Conservation (phyloP, 2,329 filamentous ascomycete genomes). For the Pyrenophora tritici-repentis region DNA sequence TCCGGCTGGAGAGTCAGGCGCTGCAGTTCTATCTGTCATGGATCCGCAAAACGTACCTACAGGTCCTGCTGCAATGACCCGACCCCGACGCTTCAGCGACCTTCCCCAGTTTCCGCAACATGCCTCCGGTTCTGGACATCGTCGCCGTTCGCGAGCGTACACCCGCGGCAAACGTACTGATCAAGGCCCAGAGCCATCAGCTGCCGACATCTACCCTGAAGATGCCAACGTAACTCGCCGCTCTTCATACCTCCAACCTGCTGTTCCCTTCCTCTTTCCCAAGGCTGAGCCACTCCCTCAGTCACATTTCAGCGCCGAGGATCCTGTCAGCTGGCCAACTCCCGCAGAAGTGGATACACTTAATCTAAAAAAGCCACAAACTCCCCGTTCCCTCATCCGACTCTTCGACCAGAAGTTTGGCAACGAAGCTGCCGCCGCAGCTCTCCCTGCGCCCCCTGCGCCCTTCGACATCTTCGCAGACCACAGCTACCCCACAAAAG, state of each 20-base stretch:
- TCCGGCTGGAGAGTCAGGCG: constrained; percentile 2
- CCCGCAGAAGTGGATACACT: constrained; percentile 21
- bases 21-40: background rate
- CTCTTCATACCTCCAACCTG: background rate
- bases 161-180: constrained; percentile 31
- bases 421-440: background rate
- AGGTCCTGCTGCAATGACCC: constrained; percentile 3
- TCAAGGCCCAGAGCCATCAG: constrained; percentile 38
- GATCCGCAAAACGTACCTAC: background rate
- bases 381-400: no score
- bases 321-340: constrained; percentile 20
- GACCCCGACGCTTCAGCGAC: constrained; percentile 4
- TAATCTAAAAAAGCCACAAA: background rate
- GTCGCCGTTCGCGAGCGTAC: constrained; percentile 7
- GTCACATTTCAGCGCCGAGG: constrained; percentile 2
- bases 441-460: background rate
- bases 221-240: constrained; percentile 21
- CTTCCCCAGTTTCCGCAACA: background rate
- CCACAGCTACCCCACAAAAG: constrained; percentile 9
- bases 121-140: background rate
- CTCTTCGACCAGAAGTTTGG: background rate
- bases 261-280: background rate
- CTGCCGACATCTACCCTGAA: constrained; percentile 40
- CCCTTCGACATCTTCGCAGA: constrained; percentile 9
- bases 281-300: background rate